phyloP scores from a whole-genome alignment of 2,329 filamentous ascomycete species.

The Talaromyces verruculosus region DNA sequence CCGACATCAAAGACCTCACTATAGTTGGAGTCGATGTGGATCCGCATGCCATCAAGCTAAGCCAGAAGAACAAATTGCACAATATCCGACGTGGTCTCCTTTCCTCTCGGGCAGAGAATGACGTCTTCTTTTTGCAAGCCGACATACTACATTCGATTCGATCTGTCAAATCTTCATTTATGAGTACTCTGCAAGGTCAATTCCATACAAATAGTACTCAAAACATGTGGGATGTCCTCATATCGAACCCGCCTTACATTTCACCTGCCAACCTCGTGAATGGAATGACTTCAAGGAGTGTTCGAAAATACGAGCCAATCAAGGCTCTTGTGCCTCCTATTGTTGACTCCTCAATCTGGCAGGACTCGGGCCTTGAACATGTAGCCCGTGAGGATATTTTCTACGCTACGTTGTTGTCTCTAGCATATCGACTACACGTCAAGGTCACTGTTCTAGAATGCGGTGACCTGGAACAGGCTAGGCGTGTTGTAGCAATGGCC shows the following conservation, averaged over 20 bases:
- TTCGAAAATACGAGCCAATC: conserved; percentile 77
- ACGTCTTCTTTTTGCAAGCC: conserved; percentile 50
- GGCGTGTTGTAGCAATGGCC: conserved; percentile 29
- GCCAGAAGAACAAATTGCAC: conserved; percentile 61
- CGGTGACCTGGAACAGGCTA: conserved; percentile 36
- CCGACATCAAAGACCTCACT: conserved; percentile 44
- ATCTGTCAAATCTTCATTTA: conserved; percentile 18
- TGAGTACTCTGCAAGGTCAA: not conserved
- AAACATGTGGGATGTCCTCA: conserved; percentile 61
- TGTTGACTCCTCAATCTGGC: not conserved
- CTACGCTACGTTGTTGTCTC: conserved; percentile 35
- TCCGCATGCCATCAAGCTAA: conserved; percentile 61
- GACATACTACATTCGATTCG: conserved; percentile 39
- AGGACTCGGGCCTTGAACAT: not conserved
- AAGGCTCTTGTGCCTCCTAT: conserved; percentile 70
- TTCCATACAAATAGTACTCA: not conserved
- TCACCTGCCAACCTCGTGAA: conserved; percentile 61
- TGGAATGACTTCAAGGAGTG: conserved; percentile 66
- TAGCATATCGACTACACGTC: conserved; percentile 28
- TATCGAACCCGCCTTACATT: conserved; percentile 91
- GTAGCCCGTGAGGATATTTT: conserved; percentile 36
- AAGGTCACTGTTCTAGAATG: conserved; percentile 40
- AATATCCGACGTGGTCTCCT: conserved; percentile 46
- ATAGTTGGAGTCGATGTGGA: conserved; percentile 77
- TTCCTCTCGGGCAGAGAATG: conserved; percentile 28